Percentiles rank a stretch among this genome's conserved stretches.
phyloP scores from a whole-genome alignment of 805 yeast genomes.

The Hanseniaspora guilliermondii region DNA sequence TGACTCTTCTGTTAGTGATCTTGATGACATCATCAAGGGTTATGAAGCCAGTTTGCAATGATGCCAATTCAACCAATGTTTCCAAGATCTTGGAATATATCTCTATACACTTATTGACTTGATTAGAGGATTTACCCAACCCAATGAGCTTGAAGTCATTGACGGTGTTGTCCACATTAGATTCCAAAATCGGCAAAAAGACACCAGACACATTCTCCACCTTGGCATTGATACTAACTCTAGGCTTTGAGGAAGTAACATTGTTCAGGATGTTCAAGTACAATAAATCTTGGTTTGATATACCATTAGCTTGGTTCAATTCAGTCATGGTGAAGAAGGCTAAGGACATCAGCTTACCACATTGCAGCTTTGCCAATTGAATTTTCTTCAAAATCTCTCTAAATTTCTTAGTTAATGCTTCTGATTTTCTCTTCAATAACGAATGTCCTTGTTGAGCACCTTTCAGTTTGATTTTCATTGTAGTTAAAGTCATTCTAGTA shows the following conservation, averaged over 20 bases:
- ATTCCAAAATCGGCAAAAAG: conserved; percentile 81
- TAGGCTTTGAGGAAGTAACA: conserved; percentile 56
- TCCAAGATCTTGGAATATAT: conserved; percentile 96
- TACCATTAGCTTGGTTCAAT: conserved; percentile 91
- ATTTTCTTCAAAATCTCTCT: conserved; percentile 90
- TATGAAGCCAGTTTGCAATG: conserved; percentile 91
- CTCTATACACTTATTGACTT: conserved; percentile 83
- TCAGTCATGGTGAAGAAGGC: conserved; percentile 97
- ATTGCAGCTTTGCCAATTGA: conserved; percentile 88
- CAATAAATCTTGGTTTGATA: conserved; percentile 47
- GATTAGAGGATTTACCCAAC: conserved; percentile 96
- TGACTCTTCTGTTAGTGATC: conserved; percentile 95
- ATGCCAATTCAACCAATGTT: conserved; percentile 87
- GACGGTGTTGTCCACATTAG: conserved; percentile 66
- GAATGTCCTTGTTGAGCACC: conserved; percentile 97
- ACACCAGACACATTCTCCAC: conserved; percentile 97
- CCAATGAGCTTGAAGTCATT: conserved; percentile 96
- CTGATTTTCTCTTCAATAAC: conserved; percentile 84
- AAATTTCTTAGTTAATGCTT: conserved; percentile 90
- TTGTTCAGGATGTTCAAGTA: conserved; percentile 93
- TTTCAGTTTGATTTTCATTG: conserved; percentile 89
- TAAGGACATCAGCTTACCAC: conserved; percentile 97
- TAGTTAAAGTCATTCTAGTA: conserved; percentile 90
- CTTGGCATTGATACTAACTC: conserved; percentile 80
- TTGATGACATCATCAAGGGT: conserved; percentile 95